These are phyloP conservation scores for Psilocybe cubensis DNA, from an alignment of 768 basidiomycete species.

Conservation along the genomic window DNA sequence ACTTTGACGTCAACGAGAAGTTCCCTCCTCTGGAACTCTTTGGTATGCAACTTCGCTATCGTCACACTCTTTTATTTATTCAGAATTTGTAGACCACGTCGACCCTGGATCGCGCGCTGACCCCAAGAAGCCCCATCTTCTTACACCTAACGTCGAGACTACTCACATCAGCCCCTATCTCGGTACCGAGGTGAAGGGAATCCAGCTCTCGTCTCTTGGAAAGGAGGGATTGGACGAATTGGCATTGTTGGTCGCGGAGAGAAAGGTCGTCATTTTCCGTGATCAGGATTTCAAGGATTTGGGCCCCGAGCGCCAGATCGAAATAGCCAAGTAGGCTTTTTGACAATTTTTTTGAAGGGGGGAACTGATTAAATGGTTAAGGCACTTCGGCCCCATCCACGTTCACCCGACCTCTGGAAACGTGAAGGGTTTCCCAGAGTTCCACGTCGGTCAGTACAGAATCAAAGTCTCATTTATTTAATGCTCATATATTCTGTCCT, in stretches of 20 bases:
- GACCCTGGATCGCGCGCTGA: conserved; percentile 53
- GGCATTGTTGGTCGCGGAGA: conserved; percentile 52
- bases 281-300: conserved; percentile 67
- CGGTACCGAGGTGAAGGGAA: conserved; percentile 52
- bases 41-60: conserved; percentile 31
- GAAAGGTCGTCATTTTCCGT: conserved; percentile 58
- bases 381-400: conserved; percentile 51
- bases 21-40: conserved; percentile 51
- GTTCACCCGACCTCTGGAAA: conserved; percentile 53
- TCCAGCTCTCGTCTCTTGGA: conserved; percentile 56
- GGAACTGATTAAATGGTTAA: conserved; percentile 11
- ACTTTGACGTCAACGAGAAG: conserved; percentile 51
- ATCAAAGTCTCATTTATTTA: neutral
- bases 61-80: conserved; percentile 1
- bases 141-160: conserved; percentile 39
- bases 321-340: conserved; percentile 42
- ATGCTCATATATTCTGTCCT: neutral
- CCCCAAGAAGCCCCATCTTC: conserved; percentile 53
- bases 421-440: conserved; percentile 58
- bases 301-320: conserved; percentile 54
- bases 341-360: neutral
- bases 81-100: conserved; percentile 32
- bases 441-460: conserved; percentile 52
- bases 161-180: conserved; percentile 51
- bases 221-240: conserved; percentile 58